Conservation (phyloP, 2,329 filamentous ascomycete species). For the Clonostachys rhizophaga region DNA sequence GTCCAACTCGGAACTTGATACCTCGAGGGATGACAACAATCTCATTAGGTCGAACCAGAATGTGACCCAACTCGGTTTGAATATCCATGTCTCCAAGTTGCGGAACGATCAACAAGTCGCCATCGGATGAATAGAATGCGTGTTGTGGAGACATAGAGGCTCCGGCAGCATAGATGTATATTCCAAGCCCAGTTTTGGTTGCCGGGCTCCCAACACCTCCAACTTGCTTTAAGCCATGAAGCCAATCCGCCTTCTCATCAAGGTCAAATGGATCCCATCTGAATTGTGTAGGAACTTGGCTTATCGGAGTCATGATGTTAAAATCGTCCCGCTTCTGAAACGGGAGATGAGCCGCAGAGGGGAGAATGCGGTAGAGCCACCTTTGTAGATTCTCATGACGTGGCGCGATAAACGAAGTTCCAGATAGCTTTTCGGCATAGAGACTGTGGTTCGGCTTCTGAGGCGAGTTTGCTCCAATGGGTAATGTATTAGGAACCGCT, state of each 20-base stretch:
- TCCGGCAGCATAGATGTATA: constrained; percentile 76
- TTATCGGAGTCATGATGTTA: constrained; percentile 8
- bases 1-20: constrained; percentile 65
- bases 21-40: constrained; percentile 73
- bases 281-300: constrained; percentile 66
- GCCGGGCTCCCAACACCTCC: constrained; percentile 77
- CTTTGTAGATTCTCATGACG: constrained; percentile 65
- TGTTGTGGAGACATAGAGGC: constrained; percentile 69
- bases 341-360: constrained; percentile 55
- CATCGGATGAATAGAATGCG: constrained; percentile 82
- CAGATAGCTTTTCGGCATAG: constrained; percentile 76
- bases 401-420: constrained; percentile 67
- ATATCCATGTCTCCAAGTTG: constrained; percentile 73
- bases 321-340: constrained; percentile 17
- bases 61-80: constrained; percentile 69
- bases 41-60: constrained; percentile 74
- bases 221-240: constrained; percentile 60
- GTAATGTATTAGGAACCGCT: constrained; percentile 69
- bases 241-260: constrained; percentile 48
- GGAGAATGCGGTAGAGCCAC: constrained; percentile 68
- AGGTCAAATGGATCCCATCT: constrained; percentile 80
- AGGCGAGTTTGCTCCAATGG: constrained; percentile 73
- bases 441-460: constrained; percentile 76
- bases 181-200: constrained; percentile 73
- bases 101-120: constrained; percentile 71